Evolutionary conservation across 495 filamentous ascomycete genomes (phyloP).

Genomic region (Penicillium crystallinum): DNA sequence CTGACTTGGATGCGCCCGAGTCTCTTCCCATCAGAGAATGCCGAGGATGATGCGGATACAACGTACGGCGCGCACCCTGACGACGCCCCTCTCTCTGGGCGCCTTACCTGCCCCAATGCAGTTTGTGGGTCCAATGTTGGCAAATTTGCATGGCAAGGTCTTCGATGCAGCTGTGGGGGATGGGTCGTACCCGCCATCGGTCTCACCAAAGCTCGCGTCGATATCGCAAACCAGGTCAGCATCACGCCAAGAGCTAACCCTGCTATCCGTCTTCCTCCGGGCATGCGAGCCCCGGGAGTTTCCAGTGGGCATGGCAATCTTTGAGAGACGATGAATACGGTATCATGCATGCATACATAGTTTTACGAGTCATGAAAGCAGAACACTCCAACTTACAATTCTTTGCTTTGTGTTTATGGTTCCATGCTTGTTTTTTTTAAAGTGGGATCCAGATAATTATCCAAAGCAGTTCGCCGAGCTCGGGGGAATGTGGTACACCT

Average conservation of each 20-base stretch:
- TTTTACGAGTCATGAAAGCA: slow-evolving; percentile 17
- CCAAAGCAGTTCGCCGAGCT: neutral
- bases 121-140: slow-evolving; percentile 79
- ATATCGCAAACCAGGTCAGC: slow-evolving; percentile 44
- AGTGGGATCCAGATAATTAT: neutral
- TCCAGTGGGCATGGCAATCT: slow-evolving; percentile 32
- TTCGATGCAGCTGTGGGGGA: slow-evolving; percentile 83
- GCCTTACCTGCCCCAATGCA: slow-evolving; percentile 71
- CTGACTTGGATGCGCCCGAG: slow-evolving; percentile 88
- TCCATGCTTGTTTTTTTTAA: neutral
- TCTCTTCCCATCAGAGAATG: slow-evolving; percentile 42
- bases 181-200: slow-evolving; percentile 93
- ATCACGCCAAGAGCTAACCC: slow-evolving; percentile 15
- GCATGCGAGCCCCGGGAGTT: slow-evolving; percentile 30
- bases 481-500: neutral
- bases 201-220: slow-evolving; percentile 72
- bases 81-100: slow-evolving; percentile 65
- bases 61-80: slow-evolving; percentile 33
- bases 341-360: slow-evolving; percentile 9
- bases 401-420: neutral
- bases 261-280: slow-evolving; percentile 38
- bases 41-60: slow-evolving; percentile 7
- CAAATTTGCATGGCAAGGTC: slow-evolving; percentile 91
- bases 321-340: slow-evolving; percentile 13
- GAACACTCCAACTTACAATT: neutral